Evolutionary conservation across 2,329 filamentous ascomycete genomes (phyloP).

Genomic region (Pleomassaria siparia): DNA sequence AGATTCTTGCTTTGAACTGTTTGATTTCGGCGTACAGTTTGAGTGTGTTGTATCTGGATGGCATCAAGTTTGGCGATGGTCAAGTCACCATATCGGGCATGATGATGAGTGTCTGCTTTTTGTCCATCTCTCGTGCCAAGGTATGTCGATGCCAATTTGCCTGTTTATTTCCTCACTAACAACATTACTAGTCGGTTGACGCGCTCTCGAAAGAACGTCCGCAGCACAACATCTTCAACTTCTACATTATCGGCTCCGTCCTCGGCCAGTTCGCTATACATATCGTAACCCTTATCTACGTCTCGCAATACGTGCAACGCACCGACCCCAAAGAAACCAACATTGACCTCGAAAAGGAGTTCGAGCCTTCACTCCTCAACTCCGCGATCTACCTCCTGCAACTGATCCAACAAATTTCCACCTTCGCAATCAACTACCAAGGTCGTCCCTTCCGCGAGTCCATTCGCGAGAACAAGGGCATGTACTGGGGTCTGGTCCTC

Average conservation of each 20-base stretch:
- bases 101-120: slow-evolving; percentile 99
- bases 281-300: slow-evolving; percentile 90
- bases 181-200: slow-evolving; percentile 69
- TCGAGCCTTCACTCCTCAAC: slow-evolving; percentile 90
- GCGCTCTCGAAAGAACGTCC: slow-evolving; percentile 94
- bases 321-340: slow-evolving; percentile 70
- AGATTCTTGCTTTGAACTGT: slow-evolving; percentile 96
- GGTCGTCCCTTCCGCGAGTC: slow-evolving; percentile 96
- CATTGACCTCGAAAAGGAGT: slow-evolving; percentile 92
- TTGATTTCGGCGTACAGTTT: slow-evolving; percentile 97
- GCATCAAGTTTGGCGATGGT: slow-evolving; percentile 98
- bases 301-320: slow-evolving; percentile 82
- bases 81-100: slow-evolving; percentile 99
- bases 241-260: slow-evolving; percentile 97
- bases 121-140: slow-evolving; percentile 96
- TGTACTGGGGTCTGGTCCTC: slow-evolving; percentile 95
- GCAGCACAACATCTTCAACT: slow-evolving; percentile 98
- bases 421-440: slow-evolving; percentile 99
- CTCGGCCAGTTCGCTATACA: slow-evolving; percentile 96
- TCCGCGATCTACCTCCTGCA: slow-evolving; percentile 95
- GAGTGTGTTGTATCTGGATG: slow-evolving; percentile 93
- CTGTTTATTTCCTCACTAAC: slow-evolving; percentile 29
- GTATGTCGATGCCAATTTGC: slow-evolving; percentile 42
- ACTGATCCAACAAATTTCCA: slow-evolving; percentile 97
- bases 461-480: slow-evolving; percentile 91